Evolutionary conservation across 2,329 filamentous ascomycete genomes (phyloP), one percentile per base, ranked within the genome.

Genomic region (Penicillium sp.): DNA sequence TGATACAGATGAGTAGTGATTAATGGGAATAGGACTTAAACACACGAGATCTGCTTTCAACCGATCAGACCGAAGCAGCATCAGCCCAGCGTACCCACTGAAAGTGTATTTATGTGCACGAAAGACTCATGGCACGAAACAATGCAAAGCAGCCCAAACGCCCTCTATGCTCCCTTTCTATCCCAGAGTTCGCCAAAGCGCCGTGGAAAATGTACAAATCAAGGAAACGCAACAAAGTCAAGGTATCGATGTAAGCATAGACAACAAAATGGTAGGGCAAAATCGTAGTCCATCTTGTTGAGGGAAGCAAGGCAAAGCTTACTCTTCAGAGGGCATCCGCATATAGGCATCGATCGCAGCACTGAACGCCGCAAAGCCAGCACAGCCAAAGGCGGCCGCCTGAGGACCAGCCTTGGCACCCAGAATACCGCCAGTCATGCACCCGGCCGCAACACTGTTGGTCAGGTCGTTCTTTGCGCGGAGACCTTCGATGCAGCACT

Each of bases 281-380:
- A 28, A 16, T 14, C 7, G 23, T 14, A 9, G 21, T 11, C 10
- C n/a, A 16, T 10, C 3, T 26, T 27, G 15, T 17, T 31, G 20
- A 29, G 17, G 19, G 8, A 21, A 37, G 14, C 23, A 17, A 25
- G 18, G 14, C 20, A 8, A 9, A 21, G 8, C 33, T 34, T 46
- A 51, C 16, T 54, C 52, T 23, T 80, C 52, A n/a, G 43, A 39
- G 43, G 86, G 85, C 75, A 84, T 84, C 56, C 86, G 72, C 87
- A 96, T 87, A 64, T 88, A 96, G 23, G 81, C 81, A 75, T 97
- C 91, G 63, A 97, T 96, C 1, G 90, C 91, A 10, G 86, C 82
- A 64, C 82, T 87, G 58, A 97, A 97, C 1, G 87, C 90, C 41
- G 93, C 93, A 67, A 98, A 98, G 1, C 91, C 93, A 9, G 81